Percentiles rank a stretch among this genome's conserved stretches.
Conservation (phyloP, 2,329 filamentous ascomycete genomes). For the Pestalotiopsis sp. region DNA sequence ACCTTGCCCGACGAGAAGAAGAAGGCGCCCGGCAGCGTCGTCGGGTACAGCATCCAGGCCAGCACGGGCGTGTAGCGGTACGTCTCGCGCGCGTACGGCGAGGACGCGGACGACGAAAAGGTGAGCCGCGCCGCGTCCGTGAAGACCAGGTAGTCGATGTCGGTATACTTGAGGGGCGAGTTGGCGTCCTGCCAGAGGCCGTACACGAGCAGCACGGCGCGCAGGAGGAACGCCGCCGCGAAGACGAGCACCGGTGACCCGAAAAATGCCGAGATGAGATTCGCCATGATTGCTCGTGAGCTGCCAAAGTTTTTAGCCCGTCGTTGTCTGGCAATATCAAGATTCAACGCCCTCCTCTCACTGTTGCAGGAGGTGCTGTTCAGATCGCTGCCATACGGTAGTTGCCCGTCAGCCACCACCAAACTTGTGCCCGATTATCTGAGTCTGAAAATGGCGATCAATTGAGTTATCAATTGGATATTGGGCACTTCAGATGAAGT, state of each 20-base stretch:
- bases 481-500: neutral
- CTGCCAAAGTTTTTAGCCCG: neutral
- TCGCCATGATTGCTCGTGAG: constrained; percentile 22
- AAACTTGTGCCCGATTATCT: neutral
- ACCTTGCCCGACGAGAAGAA: constrained; percentile 87
- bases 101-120: constrained; percentile 33
- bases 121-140: constrained; percentile 85
- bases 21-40: constrained; percentile 46
- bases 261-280: constrained; percentile 34
- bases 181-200: constrained; percentile 90
- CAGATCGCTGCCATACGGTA: neutral
- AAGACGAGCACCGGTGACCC: constrained; percentile 53
- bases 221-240: constrained; percentile 63
- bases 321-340: neutral
- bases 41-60: constrained; percentile 88
- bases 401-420: neutral
- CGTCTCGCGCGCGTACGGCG: constrained; percentile 87
- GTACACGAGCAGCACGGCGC: constrained; percentile 77
- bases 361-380: neutral
- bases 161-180: constrained; percentile 94
- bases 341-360: neutral
- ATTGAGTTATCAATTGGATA: neutral
- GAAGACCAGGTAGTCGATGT: constrained; percentile 98
- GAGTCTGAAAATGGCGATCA: neutral
- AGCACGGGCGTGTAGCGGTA: constrained; percentile 96